Evolutionary conservation across 2,329 filamentous ascomycete species (phyloP), one percentile per base, ranked within the genome.

Genomic region (Akanthomyces dipterigenus): DNA sequence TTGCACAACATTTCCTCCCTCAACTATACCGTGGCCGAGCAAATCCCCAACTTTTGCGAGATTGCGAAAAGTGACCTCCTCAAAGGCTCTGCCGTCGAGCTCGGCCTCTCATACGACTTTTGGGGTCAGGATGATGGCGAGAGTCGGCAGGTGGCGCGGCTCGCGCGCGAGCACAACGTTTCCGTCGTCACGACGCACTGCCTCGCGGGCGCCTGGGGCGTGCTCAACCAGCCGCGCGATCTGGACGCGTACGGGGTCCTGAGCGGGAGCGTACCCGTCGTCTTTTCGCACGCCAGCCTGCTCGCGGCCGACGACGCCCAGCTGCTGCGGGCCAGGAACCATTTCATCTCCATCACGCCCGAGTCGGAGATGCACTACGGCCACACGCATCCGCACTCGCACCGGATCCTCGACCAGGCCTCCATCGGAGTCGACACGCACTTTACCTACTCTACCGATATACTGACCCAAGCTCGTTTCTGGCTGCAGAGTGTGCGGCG

Each of bases 301-400:
- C 67, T 83, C 20, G 77, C 76, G 0, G 67, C 73, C 0, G 61
- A 64, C 0, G 76, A 78, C 16, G 71, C 72, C 0, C 58, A 69
- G 1, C 71, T 82, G 0, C 75, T 85, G 1, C 78, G 80, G 12
- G 63, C 69, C 0, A 76, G 76, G 2, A 80, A 85, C 69, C 77
- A 84, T 55, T 80, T 80, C 70, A 70, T 86, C 46, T 82, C 81
- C 56, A 82, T 82, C 62, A 85, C 83, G 0, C 81, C 82, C 1
- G 84, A 86, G 66, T 82, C 80, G 0, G 83, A 86, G 65, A 79
- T 83, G 75, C 81, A 84, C 67, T 85, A 79, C 68, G 82, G 83
- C n/a, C 80, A 83, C 65, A 73, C 71, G 0, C 80, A 85, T 62
- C 73, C 75, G 1, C 67, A 70, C 42, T 74, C 71, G 20, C 73